phyloP scores from a whole-genome alignment of 129 eudicot genomes.

The Flaveria brownii region DNA sequence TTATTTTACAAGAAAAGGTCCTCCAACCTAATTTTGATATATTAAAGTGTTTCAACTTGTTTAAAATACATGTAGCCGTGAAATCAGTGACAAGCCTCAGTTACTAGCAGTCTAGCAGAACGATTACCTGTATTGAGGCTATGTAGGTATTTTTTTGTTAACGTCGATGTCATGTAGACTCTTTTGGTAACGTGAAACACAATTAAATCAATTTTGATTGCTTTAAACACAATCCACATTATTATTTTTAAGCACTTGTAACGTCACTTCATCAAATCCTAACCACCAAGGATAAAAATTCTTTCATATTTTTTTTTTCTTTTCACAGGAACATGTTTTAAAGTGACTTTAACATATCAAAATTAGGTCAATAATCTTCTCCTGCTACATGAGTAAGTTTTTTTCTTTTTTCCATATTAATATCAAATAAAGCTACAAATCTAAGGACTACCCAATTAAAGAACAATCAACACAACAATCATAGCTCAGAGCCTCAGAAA shows the following conservation, averaged over 20 bases:
- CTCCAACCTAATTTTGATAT: not conserved
- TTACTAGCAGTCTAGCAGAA: too few species aligned
- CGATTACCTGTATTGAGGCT: too few species aligned
- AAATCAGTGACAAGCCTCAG: not conserved
- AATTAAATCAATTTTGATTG: not conserved
- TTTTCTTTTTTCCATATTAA: too few species aligned
- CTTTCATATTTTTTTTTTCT: too few species aligned
- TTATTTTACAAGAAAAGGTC: not conserved
- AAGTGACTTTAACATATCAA: too few species aligned
- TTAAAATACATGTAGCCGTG: not conserved
- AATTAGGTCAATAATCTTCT: too few species aligned
- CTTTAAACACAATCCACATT: not conserved
- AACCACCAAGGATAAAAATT: not conserved
- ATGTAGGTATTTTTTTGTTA: too few species aligned
- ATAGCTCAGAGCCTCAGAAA: not conserved
- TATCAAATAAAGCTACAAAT: not conserved
- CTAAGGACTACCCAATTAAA: not conserved
- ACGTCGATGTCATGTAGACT: too few species aligned
- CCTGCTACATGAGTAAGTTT: too few species aligned
- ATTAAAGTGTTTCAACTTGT: not conserved
- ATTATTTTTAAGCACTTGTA: not conserved
- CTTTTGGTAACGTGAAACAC: not conserved
- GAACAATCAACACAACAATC: conserved; percentile 20
- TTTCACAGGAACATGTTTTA: too few species aligned
- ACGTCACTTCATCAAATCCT: conserved; percentile 6